Evolutionary conservation across 1,139 yeast species (phyloP).

Genomic region (Debaryomyces udenii): DNA sequence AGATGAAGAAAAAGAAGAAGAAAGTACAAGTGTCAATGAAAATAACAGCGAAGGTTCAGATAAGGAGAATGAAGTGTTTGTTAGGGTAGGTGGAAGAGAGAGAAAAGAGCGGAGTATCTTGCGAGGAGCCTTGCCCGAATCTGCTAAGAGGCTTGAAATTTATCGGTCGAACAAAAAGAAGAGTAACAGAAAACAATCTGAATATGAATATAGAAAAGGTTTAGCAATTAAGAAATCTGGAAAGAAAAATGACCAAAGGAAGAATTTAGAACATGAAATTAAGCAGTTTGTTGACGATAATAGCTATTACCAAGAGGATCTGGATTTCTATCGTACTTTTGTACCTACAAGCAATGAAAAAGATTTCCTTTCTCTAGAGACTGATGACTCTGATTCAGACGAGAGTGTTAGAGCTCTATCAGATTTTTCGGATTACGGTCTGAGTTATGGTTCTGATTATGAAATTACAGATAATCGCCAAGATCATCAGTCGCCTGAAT

Average conservation of each 20-base stretch:
- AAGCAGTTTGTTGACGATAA: conserved; percentile 8
- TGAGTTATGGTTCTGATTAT: background rate
- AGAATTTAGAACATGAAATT: background rate
- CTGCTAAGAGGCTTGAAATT: conserved; percentile 36
- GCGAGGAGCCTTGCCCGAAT: conserved; percentile 44
- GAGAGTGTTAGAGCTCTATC: conserved; percentile 2
- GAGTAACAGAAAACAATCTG: conserved; percentile 3
- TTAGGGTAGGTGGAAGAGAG: conserved; percentile 38
- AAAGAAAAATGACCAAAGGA: background rate
- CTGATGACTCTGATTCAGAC: conserved; percentile 1
- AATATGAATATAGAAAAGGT: conserved; percentile 34
- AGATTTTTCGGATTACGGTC: conserved; percentile 1
- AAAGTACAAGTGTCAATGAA: background rate
- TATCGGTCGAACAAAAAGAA: conserved; percentile 17
- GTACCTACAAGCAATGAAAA: background rate
- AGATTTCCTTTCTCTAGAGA: background rate
- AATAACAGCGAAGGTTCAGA: conserved; percentile 13
- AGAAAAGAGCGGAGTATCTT: conserved; percentile 33
- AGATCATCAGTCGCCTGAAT: background rate
- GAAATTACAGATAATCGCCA: too few relatives aligned
- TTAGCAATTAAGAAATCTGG: conserved; percentile 34
- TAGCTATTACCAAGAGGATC: conserved; percentile 7
- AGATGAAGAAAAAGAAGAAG: background rate
- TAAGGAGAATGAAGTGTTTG: conserved; percentile 22
- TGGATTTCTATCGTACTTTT: conserved; percentile 6